Evolutionary conservation across 495 filamentous ascomycete species (phyloP).

Genomic region (Choiromyces venosus): DNA sequence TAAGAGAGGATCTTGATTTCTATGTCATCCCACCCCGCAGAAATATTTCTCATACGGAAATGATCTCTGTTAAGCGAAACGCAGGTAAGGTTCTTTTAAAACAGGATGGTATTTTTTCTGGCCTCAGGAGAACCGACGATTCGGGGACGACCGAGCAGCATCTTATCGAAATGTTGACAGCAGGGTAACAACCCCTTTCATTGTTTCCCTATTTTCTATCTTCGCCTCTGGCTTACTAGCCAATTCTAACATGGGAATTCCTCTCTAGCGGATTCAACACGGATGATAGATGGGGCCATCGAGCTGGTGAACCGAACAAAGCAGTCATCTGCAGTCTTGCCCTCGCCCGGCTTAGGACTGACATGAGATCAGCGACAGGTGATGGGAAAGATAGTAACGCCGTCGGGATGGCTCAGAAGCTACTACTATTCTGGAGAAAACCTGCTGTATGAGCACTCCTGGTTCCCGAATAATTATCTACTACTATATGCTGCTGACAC

Average conservation of each 20-base stretch:
- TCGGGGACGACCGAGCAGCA: slow-evolving; percentile 95
- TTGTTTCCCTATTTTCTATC: not conserved
- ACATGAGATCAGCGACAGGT: slow-evolving; percentile 69
- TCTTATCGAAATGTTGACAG: slow-evolving; percentile 98
- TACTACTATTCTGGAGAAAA: slow-evolving; percentile 97
- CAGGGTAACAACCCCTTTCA: slow-evolving; percentile 61
- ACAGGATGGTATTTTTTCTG: slow-evolving; percentile 95
- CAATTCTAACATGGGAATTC: not conserved
- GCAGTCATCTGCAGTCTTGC: slow-evolving; percentile 96
- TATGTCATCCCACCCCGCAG: slow-evolving; percentile 87
- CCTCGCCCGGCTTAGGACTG: slow-evolving; percentile 83
- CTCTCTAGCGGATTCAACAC: slow-evolving; percentile 80
- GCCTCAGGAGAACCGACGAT: slow-evolving; percentile 89
- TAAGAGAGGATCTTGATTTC: slow-evolving; percentile 95
- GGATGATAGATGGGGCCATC: slow-evolving; percentile 91
- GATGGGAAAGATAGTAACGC: slow-evolving; percentile 66
- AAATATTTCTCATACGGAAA: slow-evolving; percentile 79
- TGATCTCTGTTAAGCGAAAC: slow-evolving; percentile 95
- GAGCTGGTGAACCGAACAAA: slow-evolving; percentile 92
- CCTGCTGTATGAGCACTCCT: slow-evolving; percentile 53
- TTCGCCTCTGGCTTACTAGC: not conserved
- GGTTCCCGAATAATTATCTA: not conserved
- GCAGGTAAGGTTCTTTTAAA: slow-evolving; percentile 76
- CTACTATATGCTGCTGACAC: slow-evolving; percentile 8
- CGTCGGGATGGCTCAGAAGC: slow-evolving; percentile 97